These are phyloP conservation scores for Dothidotthia symphoricarpi DNA, from an alignment of 2,329 filamentous ascomycete genomes.

Conservation along the genomic window DNA sequence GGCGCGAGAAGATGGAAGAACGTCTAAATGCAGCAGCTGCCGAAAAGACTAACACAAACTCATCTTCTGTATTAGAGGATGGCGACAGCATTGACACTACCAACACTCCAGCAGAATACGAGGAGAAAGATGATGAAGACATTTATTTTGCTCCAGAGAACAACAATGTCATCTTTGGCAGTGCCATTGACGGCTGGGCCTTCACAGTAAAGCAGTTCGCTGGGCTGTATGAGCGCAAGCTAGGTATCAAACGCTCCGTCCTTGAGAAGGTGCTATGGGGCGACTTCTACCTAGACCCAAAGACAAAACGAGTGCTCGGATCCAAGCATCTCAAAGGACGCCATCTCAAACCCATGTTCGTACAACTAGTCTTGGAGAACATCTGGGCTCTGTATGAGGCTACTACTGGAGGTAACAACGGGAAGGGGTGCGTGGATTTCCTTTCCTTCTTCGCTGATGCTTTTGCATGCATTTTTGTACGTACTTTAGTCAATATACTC, in stretches of 20 bases:
- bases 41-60: conserved; percentile 58
- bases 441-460: conserved; percentile 32
- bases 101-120: conserved; percentile 60
- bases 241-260: conserved; percentile 83
- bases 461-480: conserved; percentile 28
- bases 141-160: conserved; percentile 97
- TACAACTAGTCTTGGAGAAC: conserved; percentile 90
- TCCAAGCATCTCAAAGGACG: conserved; percentile 91
- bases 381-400: conserved; percentile 96
- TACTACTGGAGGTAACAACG: conserved; percentile 76
- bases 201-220: conserved; percentile 96
- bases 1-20: conserved; percentile 90
- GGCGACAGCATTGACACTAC: conserved; percentile 53
- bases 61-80: conserved; percentile 51
- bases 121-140: conserved; percentile 93
- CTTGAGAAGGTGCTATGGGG: conserved; percentile 97
- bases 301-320: conserved; percentile 89
- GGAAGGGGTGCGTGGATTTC: conserved; percentile 67
- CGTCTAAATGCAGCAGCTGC: conserved; percentile 70
- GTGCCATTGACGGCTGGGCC: conserved; percentile 97
- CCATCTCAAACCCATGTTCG: conserved; percentile 92
- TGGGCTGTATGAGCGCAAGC: conserved; percentile 89
- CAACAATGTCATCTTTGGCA: conserved; percentile 98
- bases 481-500: conserved; percentile 42
- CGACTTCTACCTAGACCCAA: conserved; percentile 93